Evolutionary conservation across 2,329 filamentous ascomycete genomes (phyloP).

Genomic region (Colletotrichum caudatum): DNA sequence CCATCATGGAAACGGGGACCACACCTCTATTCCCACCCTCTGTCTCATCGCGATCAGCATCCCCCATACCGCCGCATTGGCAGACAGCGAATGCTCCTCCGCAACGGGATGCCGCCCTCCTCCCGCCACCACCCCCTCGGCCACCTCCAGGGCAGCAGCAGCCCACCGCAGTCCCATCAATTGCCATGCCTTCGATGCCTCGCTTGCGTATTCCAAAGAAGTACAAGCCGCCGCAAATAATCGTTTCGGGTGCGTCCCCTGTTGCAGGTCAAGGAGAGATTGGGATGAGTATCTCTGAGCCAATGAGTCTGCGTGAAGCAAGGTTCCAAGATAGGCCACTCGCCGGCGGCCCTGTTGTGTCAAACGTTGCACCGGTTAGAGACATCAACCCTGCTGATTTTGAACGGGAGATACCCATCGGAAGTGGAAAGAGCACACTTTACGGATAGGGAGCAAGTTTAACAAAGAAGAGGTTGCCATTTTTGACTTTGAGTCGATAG

Average conservation of each 20-base stretch:
- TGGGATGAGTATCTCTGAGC: slow-evolving; percentile 48
- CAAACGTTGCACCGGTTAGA: slow-evolving; percentile 12
- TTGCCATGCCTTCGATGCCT: slow-evolving; percentile 54
- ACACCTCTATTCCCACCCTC: too few species aligned
- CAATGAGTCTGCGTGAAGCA: slow-evolving; percentile 45
- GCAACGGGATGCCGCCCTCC: too few species aligned
- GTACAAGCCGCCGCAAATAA: slow-evolving; percentile 55
- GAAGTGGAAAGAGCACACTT: slow-evolving; percentile 52
- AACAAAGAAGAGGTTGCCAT: too few species aligned
- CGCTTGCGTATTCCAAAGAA: slow-evolving; percentile 57
- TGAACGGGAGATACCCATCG: slow-evolving; percentile 48
- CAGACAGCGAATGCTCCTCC: too few species aligned
- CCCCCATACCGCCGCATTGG: too few species aligned
- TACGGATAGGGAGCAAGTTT: slow-evolving; percentile 46
- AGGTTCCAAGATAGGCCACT: slow-evolving; percentile 47
- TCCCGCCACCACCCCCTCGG: slow-evolving; percentile 43
- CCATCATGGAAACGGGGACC: too few species aligned
- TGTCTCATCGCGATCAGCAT: too few species aligned
- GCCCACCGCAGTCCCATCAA: slow-evolving; percentile 47
- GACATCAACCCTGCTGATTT: slow-evolving; percentile 37
- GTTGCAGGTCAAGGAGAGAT: slow-evolving; percentile 44
- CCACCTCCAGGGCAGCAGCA: slow-evolving; percentile 16
- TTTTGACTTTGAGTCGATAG: too few species aligned
- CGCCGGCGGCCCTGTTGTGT: slow-evolving; percentile 29
- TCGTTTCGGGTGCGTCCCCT: slow-evolving; percentile 48